Evolutionary conservation across 345 rosid genomes (phyloP).

Genomic region (Arabidopsis thaliana): TAIR10.1 NC_003074.8:20409001-20409500

Average conservation of each 20-base stretch:
- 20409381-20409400: slow-evolving; percentile 23
- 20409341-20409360: slow-evolving; percentile 3
- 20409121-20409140: slow-evolving; percentile 80
- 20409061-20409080: slow-evolving; percentile 84
- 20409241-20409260: slow-evolving; percentile 69
- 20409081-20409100: slow-evolving; percentile 82
- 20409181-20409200: slow-evolving; percentile 91
- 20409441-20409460: slow-evolving; percentile 90
- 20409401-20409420: slow-evolving; percentile 17
- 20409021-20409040: background rate
- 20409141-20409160: slow-evolving; percentile 75
- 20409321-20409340: background rate
- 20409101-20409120: slow-evolving; percentile 90
- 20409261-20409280: slow-evolving; percentile 16
- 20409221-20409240: slow-evolving; percentile 78
- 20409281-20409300: slow-evolving; percentile 3
- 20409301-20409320: background rate
- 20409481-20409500: slow-evolving; percentile 74
- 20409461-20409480: slow-evolving; percentile 89
- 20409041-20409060: slow-evolving; percentile 50
- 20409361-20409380: slow-evolving; percentile 3
- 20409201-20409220: slow-evolving; percentile 88
- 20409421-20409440: slow-evolving; percentile 88
- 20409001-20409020: background rate
- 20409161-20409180: slow-evolving; percentile 76